These are phyloP conservation scores for Annulohypoxylon moriforme DNA, from an alignment of 495 filamentous ascomycete species.

Conservation along the genomic window DNA sequence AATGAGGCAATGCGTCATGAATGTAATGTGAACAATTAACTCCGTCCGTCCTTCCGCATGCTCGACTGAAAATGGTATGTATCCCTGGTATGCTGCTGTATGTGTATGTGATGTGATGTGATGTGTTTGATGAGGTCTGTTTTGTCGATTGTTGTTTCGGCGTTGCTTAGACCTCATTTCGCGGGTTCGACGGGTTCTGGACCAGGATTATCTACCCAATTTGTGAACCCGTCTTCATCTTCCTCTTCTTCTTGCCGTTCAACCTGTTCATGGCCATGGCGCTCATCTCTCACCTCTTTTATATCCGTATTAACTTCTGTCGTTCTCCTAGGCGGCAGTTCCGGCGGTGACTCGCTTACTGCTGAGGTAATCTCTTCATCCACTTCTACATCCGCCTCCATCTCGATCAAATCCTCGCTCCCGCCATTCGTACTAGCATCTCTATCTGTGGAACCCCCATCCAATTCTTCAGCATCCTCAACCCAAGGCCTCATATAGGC, in stretches of 20 bases:
- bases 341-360: conserved; percentile 1
- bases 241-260: conserved; percentile 17
- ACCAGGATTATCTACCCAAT: conserved; percentile 45
- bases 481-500: conserved; percentile 57
- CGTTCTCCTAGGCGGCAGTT: conserved; percentile 26
- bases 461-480: conserved; percentile 51
- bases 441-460: conserved; percentile 1
- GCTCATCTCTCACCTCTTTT: neutral
- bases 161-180: neutral
- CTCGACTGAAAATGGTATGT: neutral
- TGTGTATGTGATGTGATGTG: neutral
- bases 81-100: conserved; percentile 2
- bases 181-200: conserved; percentile 15
- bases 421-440: neutral
- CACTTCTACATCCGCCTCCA: neutral
- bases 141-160: neutral
- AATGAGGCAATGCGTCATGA: neutral
- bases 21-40: conserved; percentile 8
- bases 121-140: neutral
- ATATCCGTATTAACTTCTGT: neutral
- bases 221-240: conserved; percentile 43
- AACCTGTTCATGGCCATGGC: neutral
- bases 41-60: conserved; percentile 8
- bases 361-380: neutral
- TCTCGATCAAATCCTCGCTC: conserved; percentile 34